A percentile compares a stretch with the other conserved stretches of the same genome.
Evolutionary conservation across 192 early-diverging fungal genomes (phyloP).

Genomic region (Gigaspora rosea): DNA sequence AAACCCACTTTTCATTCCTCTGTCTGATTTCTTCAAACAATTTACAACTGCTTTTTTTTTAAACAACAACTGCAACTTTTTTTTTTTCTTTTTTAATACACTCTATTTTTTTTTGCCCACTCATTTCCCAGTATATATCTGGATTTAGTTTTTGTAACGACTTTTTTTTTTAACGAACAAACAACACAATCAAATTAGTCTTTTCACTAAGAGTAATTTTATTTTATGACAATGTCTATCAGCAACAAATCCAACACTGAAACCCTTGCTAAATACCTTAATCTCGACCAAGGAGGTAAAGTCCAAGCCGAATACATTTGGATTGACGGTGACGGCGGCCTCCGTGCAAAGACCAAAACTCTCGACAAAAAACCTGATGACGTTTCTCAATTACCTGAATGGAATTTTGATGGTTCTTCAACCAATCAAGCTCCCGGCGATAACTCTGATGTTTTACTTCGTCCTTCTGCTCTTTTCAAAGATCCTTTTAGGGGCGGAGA

Average conservation of each 20-base stretch:
- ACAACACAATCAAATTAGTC: neutral
- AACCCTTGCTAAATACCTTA: conserved; percentile 51
- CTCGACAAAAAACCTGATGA: conserved; percentile 38
- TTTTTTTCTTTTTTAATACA: neutral
- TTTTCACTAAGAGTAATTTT: neutral
- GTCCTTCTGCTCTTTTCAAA: conserved; percentile 49
- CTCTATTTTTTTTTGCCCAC: neutral
- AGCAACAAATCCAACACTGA: conserved; percentile 11
- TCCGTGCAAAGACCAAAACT: conserved; percentile 54
- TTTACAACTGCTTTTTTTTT: neutral
- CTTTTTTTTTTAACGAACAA: neutral
- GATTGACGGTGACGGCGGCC: conserved; percentile 50
- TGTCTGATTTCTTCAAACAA: neutral
- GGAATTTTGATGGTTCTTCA: conserved; percentile 61
- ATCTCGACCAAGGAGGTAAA: conserved; percentile 51
- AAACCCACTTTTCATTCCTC: neutral
- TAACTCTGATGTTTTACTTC: conserved; percentile 55
- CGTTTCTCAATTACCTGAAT: conserved; percentile 50
- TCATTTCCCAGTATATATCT: neutral
- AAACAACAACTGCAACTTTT: neutral
- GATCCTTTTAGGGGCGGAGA: conserved; percentile 59
- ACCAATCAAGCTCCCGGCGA: conserved; percentile 56
- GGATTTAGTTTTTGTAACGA: neutral
- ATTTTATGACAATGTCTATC: neutral
- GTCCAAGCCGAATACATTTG: conserved; percentile 58